These are phyloP conservation scores for Malassezia sympodialis DNA, from an alignment of 1,284 basidiomycete genomes.

Conservation along the genomic window DNA sequence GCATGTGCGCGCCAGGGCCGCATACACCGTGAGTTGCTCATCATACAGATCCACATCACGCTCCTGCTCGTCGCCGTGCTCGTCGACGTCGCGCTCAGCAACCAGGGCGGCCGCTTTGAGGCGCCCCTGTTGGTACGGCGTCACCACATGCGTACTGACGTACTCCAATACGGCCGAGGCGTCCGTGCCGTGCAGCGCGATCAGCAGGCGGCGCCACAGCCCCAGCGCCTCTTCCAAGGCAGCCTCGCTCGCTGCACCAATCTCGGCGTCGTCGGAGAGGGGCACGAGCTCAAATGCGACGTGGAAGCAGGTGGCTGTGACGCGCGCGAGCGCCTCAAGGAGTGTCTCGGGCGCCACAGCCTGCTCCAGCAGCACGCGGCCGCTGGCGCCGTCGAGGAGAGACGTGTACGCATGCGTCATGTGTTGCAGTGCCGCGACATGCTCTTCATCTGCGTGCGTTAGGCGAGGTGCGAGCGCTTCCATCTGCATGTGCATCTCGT, in stretches of 20 bases:
- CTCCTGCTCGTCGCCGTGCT: constrained; percentile 22
- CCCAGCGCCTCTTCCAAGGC: constrained; percentile 5
- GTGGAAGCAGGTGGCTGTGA: constrained; percentile 3
- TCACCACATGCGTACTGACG: constrained; percentile 30
- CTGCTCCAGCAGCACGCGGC: not conserved
- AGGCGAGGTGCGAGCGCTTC: not conserved
- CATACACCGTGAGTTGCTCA: constrained; percentile 35
- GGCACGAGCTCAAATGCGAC: constrained; percentile 20
- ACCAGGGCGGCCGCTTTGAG: constrained; percentile 23
- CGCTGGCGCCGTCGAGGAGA: not conserved
- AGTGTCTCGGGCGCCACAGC: not conserved
- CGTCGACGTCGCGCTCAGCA: constrained; percentile 13
- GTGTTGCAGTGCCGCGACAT: not conserved
- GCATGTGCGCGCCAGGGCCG: constrained; percentile 27
- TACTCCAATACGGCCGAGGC: constrained; percentile 22
- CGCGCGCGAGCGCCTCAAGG: not conserved
- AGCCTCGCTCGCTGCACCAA: constrained; percentile 4
- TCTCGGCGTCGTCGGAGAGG: constrained; percentile 16
- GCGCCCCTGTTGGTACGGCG: constrained; percentile 29
- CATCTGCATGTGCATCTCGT: not conserved
- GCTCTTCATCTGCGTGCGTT: not conserved
- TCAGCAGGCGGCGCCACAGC: constrained; percentile 6
- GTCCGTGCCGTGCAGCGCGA: not conserved
- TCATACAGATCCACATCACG: constrained; percentile 35
- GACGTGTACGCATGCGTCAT: constrained; percentile 8